Percentiles rank a stretch among this genome's conserved stretches.
phyloP scores from a whole-genome alignment of 306 rosid species.

The Castanea sativa region DNA sequence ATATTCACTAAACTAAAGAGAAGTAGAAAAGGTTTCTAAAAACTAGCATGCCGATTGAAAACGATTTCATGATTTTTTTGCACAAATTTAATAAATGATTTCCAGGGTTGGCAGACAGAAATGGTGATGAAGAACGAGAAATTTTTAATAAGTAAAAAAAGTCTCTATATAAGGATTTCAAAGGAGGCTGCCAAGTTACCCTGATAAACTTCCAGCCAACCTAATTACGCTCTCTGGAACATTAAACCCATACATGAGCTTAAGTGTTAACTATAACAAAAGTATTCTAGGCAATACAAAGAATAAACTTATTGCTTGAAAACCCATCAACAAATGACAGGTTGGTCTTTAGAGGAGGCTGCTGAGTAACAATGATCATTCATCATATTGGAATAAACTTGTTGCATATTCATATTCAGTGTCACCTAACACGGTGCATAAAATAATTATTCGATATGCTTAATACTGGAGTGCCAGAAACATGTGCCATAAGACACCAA shows the following conservation, averaged over 20 bases:
- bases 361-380: no score
- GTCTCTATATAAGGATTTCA: background rate
- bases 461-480: background rate
- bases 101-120: background rate
- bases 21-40: constrained; percentile 12
- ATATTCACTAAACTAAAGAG: constrained; percentile 8
- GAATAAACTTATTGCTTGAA: background rate
- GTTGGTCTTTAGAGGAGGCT: background rate
- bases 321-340: background rate
- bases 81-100: background rate
- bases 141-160: background rate
- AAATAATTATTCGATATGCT: background rate
- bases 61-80: constrained; percentile 19
- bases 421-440: background rate
- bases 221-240: background rate
- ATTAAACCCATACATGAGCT: background rate
- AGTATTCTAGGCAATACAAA: background rate
- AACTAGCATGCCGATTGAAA: constrained; percentile 14
- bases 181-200: background rate
- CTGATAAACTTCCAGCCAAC: background rate
- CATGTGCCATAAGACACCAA: background rate
- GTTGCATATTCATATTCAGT: background rate
- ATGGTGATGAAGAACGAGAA: background rate
- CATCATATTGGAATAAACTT: background rate
- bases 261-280: background rate